These are phyloP conservation scores for Tympanopsis confertula DNA, from an alignment of 2,329 filamentous ascomycete species.

Conservation along the genomic window DNA sequence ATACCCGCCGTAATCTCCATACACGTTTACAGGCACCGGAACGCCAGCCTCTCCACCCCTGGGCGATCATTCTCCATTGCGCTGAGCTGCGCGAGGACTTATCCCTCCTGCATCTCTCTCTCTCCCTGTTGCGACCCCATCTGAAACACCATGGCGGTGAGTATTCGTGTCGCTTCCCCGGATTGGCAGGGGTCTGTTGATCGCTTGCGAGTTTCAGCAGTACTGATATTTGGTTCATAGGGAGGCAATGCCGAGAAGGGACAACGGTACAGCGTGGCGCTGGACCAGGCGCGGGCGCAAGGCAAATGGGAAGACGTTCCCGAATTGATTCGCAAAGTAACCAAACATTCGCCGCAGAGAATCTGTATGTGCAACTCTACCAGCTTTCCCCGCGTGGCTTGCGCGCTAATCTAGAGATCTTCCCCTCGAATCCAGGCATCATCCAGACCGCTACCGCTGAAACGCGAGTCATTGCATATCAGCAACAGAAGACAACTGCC, in stretches of 20 bases:
- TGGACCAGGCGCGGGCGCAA: constrained; percentile 49
- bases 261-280: constrained; percentile 42
- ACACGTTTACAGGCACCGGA: no score
- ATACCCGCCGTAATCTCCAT: no score
- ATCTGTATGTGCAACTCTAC: constrained; percentile 30
- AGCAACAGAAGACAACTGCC: background rate
- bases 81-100: no score
- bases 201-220: no score
- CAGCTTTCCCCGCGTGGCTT: constrained; percentile 2
- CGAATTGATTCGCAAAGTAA: constrained; percentile 50
- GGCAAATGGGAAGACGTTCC: constrained; percentile 48
- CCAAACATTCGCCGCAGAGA: constrained; percentile 50
- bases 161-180: no score
- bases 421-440: background rate
- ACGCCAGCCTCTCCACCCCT: no score
- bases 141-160: no score
- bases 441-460: constrained; percentile 2
- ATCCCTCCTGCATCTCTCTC: no score
- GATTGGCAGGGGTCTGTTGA: no score
- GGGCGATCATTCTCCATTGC: no score
- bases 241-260: constrained; percentile 44
- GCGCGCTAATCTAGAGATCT: background rate
- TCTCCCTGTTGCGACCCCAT: no score
- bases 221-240: no score
- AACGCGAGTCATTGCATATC: background rate